phyloP scores from a whole-genome alignment of 2,329 filamentous ascomycete species.

The Pyricularia grisea region DNA sequence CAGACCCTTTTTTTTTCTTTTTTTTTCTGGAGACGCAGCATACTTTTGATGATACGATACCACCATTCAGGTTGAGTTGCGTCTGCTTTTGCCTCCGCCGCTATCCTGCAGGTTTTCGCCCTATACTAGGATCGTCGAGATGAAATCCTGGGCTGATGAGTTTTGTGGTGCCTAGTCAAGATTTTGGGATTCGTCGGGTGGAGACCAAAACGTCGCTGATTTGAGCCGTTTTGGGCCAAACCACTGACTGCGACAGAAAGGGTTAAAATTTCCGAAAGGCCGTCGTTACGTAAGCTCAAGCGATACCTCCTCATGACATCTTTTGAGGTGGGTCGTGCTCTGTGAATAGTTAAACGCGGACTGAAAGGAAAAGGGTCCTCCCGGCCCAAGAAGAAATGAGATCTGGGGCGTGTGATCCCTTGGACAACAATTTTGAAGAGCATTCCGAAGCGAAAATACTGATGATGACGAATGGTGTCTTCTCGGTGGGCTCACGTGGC shows the following conservation, averaged over 20 bases:
- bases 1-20: too few species aligned
- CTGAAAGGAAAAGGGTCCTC: not conserved
- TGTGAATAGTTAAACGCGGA: not conserved
- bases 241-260: not conserved
- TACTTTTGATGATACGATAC: not conserved
- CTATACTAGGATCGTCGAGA: not conserved
- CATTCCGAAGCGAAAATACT: not conserved
- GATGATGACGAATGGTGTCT: not conserved
- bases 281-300: not conserved
- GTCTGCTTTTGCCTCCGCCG: not conserved
- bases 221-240: not conserved
- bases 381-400: not conserved
- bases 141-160: not conserved
- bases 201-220: not conserved
- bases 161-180: not conserved
- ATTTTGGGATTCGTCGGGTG: not conserved
- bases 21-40: not conserved
- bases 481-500: not conserved
- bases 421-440: not conserved
- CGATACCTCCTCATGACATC: not conserved
- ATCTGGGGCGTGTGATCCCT: not conserved
- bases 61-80: not conserved
- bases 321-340: not conserved
- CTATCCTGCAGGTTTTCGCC: not conserved
- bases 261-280: not conserved